Evolutionary conservation across 768 basidiomycete species (phyloP).

Genomic region (Strobilomyces dryophilus): DNA sequence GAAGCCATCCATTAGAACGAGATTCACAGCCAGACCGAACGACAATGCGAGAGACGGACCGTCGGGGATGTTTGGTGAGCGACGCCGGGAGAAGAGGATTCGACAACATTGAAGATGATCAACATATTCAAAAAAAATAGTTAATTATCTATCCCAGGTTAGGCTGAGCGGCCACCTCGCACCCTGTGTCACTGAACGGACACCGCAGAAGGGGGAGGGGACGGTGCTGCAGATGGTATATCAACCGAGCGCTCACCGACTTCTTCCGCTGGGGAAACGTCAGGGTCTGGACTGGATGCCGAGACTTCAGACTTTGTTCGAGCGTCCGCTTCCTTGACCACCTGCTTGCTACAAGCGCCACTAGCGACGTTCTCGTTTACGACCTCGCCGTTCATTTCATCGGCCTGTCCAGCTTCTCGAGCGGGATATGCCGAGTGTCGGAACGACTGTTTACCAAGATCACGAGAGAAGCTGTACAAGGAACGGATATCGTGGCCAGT

Average conservation of each 20-base stretch:
- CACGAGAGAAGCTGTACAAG: constrained; percentile 32
- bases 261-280: constrained; percentile 21
- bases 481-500: constrained; percentile 27
- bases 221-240: constrained; percentile 27
- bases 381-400: constrained; percentile 22
- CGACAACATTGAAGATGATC: constrained; percentile 30
- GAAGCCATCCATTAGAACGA: constrained; percentile 15
- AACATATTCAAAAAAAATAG: constrained; percentile 33
- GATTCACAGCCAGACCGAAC: constrained; percentile 5
- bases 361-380: constrained; percentile 10
- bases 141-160: constrained; percentile 25
- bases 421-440: constrained; percentile 22
- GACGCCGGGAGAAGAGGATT: constrained; percentile 2
- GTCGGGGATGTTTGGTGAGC: constrained; percentile 13
- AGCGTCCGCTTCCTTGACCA: constrained; percentile 1
- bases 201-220: constrained; percentile 30
- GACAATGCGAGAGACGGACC: constrained; percentile 9
- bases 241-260: constrained; percentile 16
- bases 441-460: constrained; percentile 25
- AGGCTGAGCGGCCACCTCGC: constrained; percentile 1
- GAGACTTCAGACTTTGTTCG: constrained; percentile 16
- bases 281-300: constrained; percentile 16
- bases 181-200: constrained; percentile 20
- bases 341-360: constrained; percentile 13
- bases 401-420: constrained; percentile 19